Percentiles rank a stretch among this genome's conserved stretches.
phyloP scores from a whole-genome alignment of 371 early-diverging fungal genomes.

The Circinella minor region DNA sequence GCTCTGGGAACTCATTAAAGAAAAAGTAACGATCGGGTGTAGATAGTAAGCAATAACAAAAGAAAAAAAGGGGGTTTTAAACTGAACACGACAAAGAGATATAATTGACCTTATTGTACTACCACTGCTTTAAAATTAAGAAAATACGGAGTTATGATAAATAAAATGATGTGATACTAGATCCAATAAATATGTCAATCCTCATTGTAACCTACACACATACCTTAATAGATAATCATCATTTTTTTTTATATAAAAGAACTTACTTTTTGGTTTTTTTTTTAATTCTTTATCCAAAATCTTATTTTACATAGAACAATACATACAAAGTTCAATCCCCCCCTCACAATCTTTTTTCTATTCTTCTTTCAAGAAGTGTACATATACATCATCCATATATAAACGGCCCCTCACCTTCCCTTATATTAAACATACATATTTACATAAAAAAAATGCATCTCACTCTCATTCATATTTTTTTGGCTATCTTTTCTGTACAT shows the following conservation, averaged over 20 bases:
- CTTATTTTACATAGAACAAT: background rate
- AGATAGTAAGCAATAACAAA: no score
- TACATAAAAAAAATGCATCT: background rate
- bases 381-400: background rate
- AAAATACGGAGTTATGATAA: background rate
- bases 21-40: no score
- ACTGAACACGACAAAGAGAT: no score
- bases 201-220: background rate
- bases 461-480: background rate
- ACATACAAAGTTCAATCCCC: background rate
- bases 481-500: background rate
- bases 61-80: no score
- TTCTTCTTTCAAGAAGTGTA: background rate
- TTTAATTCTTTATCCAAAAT: background rate
- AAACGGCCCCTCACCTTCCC: background rate
- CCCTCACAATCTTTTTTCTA: background rate
- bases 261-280: background rate
- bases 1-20: background rate
- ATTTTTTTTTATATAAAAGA: no score
- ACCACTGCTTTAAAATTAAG: background rate
- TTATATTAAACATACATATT: background rate
- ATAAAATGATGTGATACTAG: background rate
- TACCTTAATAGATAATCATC: background rate
- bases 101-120: background rate
- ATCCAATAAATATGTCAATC: slow-evolving; percentile 7